Evolutionary conservation across 305 asterid genomes (phyloP).

Genomic region (Fraxinus baroniana): DNA sequence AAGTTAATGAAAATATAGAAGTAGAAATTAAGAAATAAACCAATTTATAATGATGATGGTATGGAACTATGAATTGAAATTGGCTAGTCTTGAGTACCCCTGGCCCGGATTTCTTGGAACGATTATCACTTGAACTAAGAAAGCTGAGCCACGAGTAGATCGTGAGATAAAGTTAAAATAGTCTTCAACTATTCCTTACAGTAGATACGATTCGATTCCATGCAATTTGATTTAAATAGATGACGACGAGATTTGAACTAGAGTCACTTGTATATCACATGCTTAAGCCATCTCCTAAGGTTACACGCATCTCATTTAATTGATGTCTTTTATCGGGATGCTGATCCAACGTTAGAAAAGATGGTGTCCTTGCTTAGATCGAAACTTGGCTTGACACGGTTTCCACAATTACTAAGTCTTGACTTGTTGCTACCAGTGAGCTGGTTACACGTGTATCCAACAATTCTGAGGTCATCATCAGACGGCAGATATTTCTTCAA

Average conservation of each 20-base stretch:
- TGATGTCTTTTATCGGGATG: neutral
- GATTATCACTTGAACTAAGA: neutral
- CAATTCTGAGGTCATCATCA: neutral
- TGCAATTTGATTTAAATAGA: neutral
- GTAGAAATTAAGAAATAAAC: neutral
- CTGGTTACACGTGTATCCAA: neutral
- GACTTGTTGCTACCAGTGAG: neutral
- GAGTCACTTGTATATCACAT: neutral
- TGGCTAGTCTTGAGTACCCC: neutral
- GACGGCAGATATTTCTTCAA: slow-evolving; percentile 13
- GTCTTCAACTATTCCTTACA: neutral
- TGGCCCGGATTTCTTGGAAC: neutral
- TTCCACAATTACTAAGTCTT: neutral
- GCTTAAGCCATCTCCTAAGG: neutral
- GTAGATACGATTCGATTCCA: neutral
- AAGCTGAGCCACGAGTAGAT: neutral
- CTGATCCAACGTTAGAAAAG: neutral
- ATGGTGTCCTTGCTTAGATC: neutral
- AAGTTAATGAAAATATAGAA: neutral
- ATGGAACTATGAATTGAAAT: neutral
- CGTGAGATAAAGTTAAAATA: neutral
- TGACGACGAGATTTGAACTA: neutral
- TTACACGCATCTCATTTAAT: neutral
- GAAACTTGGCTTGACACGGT: neutral
- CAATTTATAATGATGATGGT: neutral